Evolutionary conservation across 257 asterid genomes (phyloP), one percentile per base, ranked within the genome.

Genomic region (Knoxia roxburghii): DNA sequence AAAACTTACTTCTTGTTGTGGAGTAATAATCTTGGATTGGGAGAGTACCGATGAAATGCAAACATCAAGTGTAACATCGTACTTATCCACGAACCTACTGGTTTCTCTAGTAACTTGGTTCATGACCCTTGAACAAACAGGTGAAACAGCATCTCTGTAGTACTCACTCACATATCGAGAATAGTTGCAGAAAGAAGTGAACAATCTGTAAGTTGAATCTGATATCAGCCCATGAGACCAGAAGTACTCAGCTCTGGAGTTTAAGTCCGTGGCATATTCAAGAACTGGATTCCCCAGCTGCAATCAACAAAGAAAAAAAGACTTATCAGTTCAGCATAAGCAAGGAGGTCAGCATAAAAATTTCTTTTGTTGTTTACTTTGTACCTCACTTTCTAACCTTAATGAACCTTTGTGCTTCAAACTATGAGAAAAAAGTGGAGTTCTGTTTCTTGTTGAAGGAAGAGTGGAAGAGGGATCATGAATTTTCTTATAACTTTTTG

Each of bases 201-300:
- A 85, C 72, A 83, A 52, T 56, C 58, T 78, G 77, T 85, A 85
- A 2, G 91, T 85, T 12, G 85, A 65, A 71, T 87, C 91, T 43
- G 95, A 87, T 76, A 87, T 83, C 50, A 87, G 73, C 39, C 95
- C 95, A 65, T 87, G 95, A 45, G 95, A 87, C 95, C 95, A 87
- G 43, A 85, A 81, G 74, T 82, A 87, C 59, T 85, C 95, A 3
- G 91, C 90, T 75, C 89, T 79, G 6, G 91, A 83, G 56, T 87
- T 87, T 72, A 81, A 85, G 71, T 87, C 95, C 0, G 83, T 77
- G 3, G 82, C 73, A 46, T 83, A 87, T 71, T 85, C 95, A 41
- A 87, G 86, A 60, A 87, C 81, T 64, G 95, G 95, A 81, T 87
- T 87, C 3, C 95, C 91, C n/a, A 87, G 75, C 95, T 87, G 87